phyloP scores from a whole-genome alignment of 305 asterid species.

The Fraxinus sp. region DNA sequence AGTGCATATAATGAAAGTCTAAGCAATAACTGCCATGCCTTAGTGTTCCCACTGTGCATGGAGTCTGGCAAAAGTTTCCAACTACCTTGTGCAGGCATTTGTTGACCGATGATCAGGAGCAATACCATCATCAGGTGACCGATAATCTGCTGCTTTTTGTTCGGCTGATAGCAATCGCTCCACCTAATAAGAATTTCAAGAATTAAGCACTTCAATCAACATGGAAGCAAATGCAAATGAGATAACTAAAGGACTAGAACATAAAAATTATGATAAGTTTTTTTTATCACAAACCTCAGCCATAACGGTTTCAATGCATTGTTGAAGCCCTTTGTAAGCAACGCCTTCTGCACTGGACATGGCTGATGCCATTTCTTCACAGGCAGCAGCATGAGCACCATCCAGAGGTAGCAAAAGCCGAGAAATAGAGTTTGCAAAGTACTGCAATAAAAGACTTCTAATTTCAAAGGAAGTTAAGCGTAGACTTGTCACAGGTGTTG shows the following conservation, averaged over 20 bases:
- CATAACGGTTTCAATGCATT: constrained; percentile 93
- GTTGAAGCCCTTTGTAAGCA: constrained; percentile 97
- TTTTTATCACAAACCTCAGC: constrained; percentile 69
- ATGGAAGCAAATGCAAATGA: constrained; percentile 13
- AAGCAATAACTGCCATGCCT: background rate
- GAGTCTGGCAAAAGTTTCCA: constrained; percentile 5
- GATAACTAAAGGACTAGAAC: constrained; percentile 6
- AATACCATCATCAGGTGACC: constrained; percentile 89
- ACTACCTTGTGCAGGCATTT: constrained; percentile 85
- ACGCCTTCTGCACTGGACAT: constrained; percentile 96
- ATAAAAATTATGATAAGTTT: constrained; percentile 20
- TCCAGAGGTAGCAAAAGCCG: constrained; percentile 92
- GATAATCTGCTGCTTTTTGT: constrained; percentile 86
- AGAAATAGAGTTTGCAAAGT: constrained; percentile 87
- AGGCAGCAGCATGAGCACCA: constrained; percentile 97
- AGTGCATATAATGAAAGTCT: background rate
- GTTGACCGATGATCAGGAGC: constrained; percentile 97
- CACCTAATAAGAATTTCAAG: constrained; percentile 50
- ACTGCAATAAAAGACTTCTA: constrained; percentile 50
- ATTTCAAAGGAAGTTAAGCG: background rate
- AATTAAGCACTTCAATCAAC: constrained; percentile 13
- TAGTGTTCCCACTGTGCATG: background rate
- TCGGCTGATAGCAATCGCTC: constrained; percentile 91
- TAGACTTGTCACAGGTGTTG: constrained; percentile 5
- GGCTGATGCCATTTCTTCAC: constrained; percentile 98